phyloP scores from a whole-genome alignment of 1,284 basidiomycete species.

The Melanopsichium pennsylvanicum region DNA sequence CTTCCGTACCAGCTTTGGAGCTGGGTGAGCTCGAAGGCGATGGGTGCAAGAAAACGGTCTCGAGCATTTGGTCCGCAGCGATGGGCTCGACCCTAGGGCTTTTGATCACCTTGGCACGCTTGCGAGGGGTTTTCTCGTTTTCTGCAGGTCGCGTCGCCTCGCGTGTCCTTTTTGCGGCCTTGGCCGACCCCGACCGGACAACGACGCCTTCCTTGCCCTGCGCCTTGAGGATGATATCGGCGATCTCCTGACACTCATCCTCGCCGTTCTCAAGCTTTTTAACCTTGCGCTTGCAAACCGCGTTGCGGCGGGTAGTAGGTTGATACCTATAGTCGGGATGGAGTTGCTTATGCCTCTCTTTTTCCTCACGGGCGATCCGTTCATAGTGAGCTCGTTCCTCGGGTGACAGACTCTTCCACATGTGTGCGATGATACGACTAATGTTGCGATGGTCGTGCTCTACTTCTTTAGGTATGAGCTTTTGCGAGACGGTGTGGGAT shows the following conservation, averaged over 20 bases:
- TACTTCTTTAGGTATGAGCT: slow-evolving; percentile 79
- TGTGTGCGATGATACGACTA: slow-evolving; percentile 69
- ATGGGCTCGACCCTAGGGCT: background rate
- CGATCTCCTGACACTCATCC: slow-evolving; percentile 55
- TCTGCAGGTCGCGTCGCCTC: slow-evolving; percentile 14
- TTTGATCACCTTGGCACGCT: slow-evolving; percentile 3
- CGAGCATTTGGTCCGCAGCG: slow-evolving; percentile 7
- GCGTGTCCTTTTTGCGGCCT: slow-evolving; percentile 20
- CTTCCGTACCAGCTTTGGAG: background rate
- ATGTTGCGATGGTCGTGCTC: slow-evolving; percentile 80
- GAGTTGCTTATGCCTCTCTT: slow-evolving; percentile 48
- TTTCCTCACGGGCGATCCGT: slow-evolving; percentile 50
- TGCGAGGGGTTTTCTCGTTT: background rate
- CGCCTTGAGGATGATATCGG: slow-evolving; percentile 55
- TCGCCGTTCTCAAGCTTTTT: slow-evolving; percentile 54
- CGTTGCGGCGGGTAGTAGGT: slow-evolving; percentile 40
- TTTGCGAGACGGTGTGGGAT: slow-evolving; percentile 81
- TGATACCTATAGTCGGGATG: slow-evolving; percentile 61
- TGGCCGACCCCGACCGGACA: slow-evolving; percentile 8
- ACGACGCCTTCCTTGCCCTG: slow-evolving; percentile 49
- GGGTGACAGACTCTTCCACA: slow-evolving; percentile 58
- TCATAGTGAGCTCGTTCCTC: slow-evolving; percentile 55
- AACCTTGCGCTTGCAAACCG: slow-evolving; percentile 39
- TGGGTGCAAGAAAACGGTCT: slow-evolving; percentile 30
- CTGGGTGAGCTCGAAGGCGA: slow-evolving; percentile 18